Evolutionary conservation across 768 basidiomycete species (phyloP), one percentile per base, ranked within the genome.

Genomic region (Boletellus ananas): DNA sequence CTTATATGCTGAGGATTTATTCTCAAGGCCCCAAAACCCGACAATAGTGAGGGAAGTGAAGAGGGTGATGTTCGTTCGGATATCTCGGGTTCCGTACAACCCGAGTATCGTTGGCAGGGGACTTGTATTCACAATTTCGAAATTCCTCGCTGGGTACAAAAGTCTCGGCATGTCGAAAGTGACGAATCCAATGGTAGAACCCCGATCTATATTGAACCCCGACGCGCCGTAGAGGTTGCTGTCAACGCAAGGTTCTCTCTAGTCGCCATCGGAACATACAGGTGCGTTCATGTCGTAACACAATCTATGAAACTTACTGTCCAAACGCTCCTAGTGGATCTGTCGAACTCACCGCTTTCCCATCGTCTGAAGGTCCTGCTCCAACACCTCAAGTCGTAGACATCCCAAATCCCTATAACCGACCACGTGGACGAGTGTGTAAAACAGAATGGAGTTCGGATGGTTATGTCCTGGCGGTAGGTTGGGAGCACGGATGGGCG

Each of bases 401-500:
- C 20, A 67, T 87, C n/a, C 83, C 85, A 5, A 80, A 82, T 53
- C 74, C 80, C 34, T 79, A 81, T 54, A 78, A 75, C 54, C 74
- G 72, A 39, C 73, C 76, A 8, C 79, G 75, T 5, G 90, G 90
- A 1, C 69, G 77, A 35, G 82, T 92, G 5, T 79, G 68, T 51
- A 66, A 80, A 11, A 74, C 95, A 66, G 83, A 92, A 58, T 97
- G 94, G 95, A 94, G 90, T 44, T 90, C 90, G 1, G 96, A 99
- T 68, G 95, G 95, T 3, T 94, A 94, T 69, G 91, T 90, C 6
- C 74, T 99, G 11, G 94, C 94, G 31, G 92, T 93, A 2, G 95
- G 92, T 0, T 96, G 92, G 88, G 77, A 83, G 54, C 69, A 79
- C 46, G 94, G 92, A 7, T 98, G 94, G 94, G 90, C 84, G 3